Percentiles rank a stretch among this genome's conserved stretches.
Evolutionary conservation across 352 stramenopile genomes (phyloP).

Genomic region (Globisporangium splendens): DNA sequence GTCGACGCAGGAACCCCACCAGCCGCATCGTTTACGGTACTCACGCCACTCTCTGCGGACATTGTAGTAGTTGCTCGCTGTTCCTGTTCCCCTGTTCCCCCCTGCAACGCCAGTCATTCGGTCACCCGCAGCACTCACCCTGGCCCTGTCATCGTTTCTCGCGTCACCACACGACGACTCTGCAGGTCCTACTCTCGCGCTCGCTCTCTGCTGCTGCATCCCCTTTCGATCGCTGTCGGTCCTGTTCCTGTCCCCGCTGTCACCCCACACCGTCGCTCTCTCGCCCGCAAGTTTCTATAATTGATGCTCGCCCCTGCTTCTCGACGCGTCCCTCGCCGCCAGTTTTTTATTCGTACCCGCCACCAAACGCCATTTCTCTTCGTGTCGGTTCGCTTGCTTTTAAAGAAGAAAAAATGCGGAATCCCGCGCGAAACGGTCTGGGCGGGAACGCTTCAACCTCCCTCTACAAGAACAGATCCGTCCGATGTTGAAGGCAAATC

Average conservation of each 20-base stretch:
- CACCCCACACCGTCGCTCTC: no score
- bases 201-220: neutral
- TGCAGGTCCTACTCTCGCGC: no score
- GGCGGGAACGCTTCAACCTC: neutral
- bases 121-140: neutral
- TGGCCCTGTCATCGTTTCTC: neutral
- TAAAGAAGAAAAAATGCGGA: neutral
- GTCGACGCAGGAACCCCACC: neutral
- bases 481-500: constrained; percentile 2
- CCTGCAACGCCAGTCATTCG: neutral
- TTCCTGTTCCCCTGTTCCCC: neutral
- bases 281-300: neutral
- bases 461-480: constrained; percentile 12
- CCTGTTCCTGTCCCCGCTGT: neutral
- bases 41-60: neutral
- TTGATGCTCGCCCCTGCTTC: constrained; percentile 1
- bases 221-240: neutral
- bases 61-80: neutral
- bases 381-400: neutral
- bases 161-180: neutral
- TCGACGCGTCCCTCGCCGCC: no score
- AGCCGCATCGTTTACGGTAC: neutral
- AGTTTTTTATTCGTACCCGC: no score
- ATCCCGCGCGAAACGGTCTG: constrained; percentile 17
- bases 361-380: neutral